phyloP scores from a whole-genome alignment of 2,329 filamentous ascomycete genomes.

The Xylariaceae sp. region DNA sequence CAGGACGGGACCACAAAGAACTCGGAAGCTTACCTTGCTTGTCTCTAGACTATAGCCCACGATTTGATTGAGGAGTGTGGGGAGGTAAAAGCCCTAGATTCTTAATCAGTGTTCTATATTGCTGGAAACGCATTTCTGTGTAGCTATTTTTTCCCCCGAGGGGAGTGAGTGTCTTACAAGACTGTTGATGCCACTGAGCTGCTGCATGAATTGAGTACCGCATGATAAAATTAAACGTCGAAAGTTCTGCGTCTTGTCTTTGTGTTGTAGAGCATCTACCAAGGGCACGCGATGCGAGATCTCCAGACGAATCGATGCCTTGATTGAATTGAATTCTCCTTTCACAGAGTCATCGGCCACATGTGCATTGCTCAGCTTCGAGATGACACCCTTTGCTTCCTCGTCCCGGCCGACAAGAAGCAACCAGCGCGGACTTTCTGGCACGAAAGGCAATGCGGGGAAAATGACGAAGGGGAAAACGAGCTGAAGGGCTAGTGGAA shows the following conservation, averaged over 20 bases:
- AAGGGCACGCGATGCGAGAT: conserved; percentile 32
- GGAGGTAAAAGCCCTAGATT: conserved; percentile 42
- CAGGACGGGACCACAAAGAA: too few relatives aligned
- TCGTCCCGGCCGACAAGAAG: conserved; percentile 49
- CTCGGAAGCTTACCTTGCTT: too few relatives aligned
- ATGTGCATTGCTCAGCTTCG: conserved; percentile 44
- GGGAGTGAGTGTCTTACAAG: conserved; percentile 25
- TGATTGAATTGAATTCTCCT: conserved; percentile 37
- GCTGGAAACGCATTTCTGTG: conserved; percentile 11
- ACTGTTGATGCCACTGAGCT: conserved; percentile 44
- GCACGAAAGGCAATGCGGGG: conserved; percentile 29
- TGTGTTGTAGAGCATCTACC: conserved; percentile 33
- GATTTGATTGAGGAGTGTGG: conserved; percentile 53
- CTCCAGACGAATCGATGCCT: conserved; percentile 35
- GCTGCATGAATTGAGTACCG: conserved; percentile 48
- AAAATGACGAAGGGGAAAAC: conserved; percentile 37
- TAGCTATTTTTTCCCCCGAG: not conserved
- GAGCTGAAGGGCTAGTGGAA: conserved; percentile 37
- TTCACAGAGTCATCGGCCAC: conserved; percentile 28
- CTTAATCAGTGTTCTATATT: conserved; percentile 7
- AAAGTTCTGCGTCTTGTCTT: conserved; percentile 39
- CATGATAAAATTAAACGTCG: conserved; percentile 37
- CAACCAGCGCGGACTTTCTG: conserved; percentile 43
- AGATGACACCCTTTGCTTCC: conserved; percentile 46
- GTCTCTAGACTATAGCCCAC: conserved; percentile 45